A percentile compares a stretch with the other conserved stretches of the same genome.
phyloP scores from a whole-genome alignment of 2,329 filamentous ascomycete species.

The Ophiocordyceps camponoti-floridani region DNA sequence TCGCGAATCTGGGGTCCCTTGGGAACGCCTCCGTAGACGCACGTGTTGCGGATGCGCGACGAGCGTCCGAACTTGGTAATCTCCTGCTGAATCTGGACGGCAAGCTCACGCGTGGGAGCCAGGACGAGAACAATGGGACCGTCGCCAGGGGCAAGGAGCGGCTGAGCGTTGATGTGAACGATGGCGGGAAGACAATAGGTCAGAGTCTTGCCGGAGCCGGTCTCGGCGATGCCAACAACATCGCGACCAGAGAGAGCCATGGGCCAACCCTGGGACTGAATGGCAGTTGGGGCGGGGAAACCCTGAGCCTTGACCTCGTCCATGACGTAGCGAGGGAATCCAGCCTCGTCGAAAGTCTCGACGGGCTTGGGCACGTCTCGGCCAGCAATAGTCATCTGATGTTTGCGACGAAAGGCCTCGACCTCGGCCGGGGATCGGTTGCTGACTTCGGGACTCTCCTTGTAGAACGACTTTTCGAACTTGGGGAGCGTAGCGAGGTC shows the following conservation, averaged over 20 bases:
- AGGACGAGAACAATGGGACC: constrained; percentile 93
- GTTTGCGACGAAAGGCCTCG: constrained; percentile 69
- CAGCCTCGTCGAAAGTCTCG: constrained; percentile 92
- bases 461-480: constrained; percentile 99
- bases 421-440: constrained; percentile 63
- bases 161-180: constrained; percentile 98
- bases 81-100: constrained; percentile 96
- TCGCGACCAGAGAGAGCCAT: constrained; percentile 97
- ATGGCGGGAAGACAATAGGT: constrained; percentile 97
- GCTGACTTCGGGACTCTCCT: constrained; percentile 70
- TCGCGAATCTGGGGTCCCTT: constrained; percentile 96
- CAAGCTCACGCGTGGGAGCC: constrained; percentile 90
- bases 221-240: constrained; percentile 97
- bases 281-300: constrained; percentile 82
- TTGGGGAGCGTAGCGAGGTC: constrained; percentile 70
- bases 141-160: constrained; percentile 83
- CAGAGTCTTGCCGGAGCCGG: constrained; percentile 95
- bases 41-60: constrained; percentile 94
- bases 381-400: constrained; percentile 72
- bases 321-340: constrained; percentile 93
- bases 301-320: constrained; percentile 97
- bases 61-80: constrained; percentile 98
- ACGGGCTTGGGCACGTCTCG: constrained; percentile 78
- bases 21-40: constrained; percentile 96
- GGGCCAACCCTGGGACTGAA: constrained; percentile 97